phyloP scores from a whole-genome alignment of 768 basidiomycete genomes.

The Butyriboletus loyo region DNA sequence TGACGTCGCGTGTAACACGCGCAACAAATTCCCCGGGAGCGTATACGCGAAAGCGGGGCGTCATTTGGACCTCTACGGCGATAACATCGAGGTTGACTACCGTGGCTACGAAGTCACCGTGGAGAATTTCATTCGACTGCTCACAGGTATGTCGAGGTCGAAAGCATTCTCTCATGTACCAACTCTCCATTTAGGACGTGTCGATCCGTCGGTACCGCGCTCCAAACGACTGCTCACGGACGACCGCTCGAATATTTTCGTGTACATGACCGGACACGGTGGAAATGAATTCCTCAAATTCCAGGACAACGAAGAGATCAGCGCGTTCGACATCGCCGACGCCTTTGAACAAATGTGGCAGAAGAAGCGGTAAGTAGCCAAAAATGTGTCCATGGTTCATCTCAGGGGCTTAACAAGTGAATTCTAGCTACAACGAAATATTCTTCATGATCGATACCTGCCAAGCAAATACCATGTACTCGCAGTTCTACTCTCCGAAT shows the following conservation, averaged over 20 bases:
- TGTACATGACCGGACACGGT: slow-evolving; percentile 98
- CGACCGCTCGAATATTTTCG: slow-evolving; percentile 87
- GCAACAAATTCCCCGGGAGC: slow-evolving; percentile 88
- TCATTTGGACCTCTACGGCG: slow-evolving; percentile 87
- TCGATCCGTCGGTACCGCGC: slow-evolving; percentile 79
- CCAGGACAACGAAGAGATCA: slow-evolving; percentile 98
- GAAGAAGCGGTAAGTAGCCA: slow-evolving; percentile 70
- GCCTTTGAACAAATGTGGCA: slow-evolving; percentile 99
- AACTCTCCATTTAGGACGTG: slow-evolving; percentile 57
- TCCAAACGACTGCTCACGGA: slow-evolving; percentile 92
- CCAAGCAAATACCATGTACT: slow-evolving; percentile 95
- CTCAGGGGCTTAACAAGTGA: slow-evolving; percentile 31
- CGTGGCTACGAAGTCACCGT: slow-evolving; percentile 97
- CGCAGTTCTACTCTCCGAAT: slow-evolving; percentile 90
- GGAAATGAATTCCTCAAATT: slow-evolving; percentile 99
- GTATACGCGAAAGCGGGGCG: slow-evolving; percentile 89
- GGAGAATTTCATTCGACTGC: slow-evolving; percentile 87
- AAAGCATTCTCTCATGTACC: not conserved
- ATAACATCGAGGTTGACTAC: slow-evolving; percentile 97
- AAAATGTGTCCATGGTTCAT: not conserved
- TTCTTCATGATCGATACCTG: slow-evolving; percentile 99
- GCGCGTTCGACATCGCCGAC: slow-evolving; percentile 95
- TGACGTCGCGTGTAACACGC: slow-evolving; percentile 89
- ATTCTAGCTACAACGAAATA: slow-evolving; percentile 78
- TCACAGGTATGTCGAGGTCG: slow-evolving; percentile 68